Percentiles rank a stretch among this genome's conserved stretches.
Conservation (phyloP, 768 basidiomycete genomes). For the Harrya chromipes region DNA sequence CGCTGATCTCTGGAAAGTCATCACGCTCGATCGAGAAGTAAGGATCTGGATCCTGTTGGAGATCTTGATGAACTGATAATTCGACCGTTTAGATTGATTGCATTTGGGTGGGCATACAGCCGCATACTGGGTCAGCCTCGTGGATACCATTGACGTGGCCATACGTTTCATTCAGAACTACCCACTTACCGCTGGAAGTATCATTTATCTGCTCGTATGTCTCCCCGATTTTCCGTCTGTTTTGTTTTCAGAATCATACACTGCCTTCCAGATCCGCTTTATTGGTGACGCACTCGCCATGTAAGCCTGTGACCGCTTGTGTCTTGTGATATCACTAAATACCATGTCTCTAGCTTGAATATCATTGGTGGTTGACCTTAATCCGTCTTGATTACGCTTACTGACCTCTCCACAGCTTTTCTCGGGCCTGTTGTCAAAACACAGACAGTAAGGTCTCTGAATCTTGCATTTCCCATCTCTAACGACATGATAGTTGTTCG, state of each 20-base stretch:
- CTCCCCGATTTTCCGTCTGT: no score
- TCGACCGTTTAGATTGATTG: no score
- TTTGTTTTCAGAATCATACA: neutral
- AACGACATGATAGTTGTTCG: slow-evolving; percentile 14
- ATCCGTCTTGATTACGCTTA: neutral
- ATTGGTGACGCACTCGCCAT: slow-evolving; percentile 18
- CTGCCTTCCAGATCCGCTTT: slow-evolving; percentile 19
- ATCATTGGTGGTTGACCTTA: slow-evolving; percentile 1
- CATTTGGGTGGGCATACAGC: no score
- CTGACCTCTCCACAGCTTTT: slow-evolving; percentile 10
- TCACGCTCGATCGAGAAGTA: no score
- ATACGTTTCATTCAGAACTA: no score
- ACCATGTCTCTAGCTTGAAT: slow-evolving; percentile 3
- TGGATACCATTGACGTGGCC: no score
- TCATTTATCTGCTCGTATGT: no score
- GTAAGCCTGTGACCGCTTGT: slow-evolving; percentile 5
- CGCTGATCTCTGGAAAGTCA: no score
- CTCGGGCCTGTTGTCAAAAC: slow-evolving; percentile 1
- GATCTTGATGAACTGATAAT: no score
- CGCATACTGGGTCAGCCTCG: no score
- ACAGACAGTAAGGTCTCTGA: neutral
- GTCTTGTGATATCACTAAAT: neutral
- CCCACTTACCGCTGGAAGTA: no score
- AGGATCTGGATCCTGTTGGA: no score
- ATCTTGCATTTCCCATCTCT: neutral